Conservation (phyloP, 129 eudicot genomes). For the Tagetes erecta region DNA sequence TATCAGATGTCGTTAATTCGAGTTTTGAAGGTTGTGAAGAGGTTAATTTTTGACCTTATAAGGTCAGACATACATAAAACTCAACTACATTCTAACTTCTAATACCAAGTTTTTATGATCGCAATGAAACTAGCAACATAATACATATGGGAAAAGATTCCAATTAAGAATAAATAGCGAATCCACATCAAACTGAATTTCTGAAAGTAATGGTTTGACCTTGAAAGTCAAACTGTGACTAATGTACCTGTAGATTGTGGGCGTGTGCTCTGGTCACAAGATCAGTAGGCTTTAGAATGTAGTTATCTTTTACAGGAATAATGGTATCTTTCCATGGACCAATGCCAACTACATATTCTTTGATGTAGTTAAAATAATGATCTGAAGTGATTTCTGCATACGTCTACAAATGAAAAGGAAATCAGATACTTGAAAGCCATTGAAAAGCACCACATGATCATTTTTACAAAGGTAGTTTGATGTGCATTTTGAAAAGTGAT, state of each 20-base stretch:
- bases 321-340: conserved; percentile 92
- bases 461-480: not conserved
- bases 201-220: conserved; percentile 7
- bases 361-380: conserved; percentile 68
- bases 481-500: not conserved
- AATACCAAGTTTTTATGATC: not conserved
- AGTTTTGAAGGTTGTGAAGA: not conserved
- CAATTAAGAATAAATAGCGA: not conserved
- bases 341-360: conserved; percentile 83
- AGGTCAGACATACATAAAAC: conserved; percentile 11
- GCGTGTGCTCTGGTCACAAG: conserved; percentile 92
- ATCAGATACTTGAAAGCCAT: conserved; percentile 4
- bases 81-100: not conserved
- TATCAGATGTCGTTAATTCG: not conserved
- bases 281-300: conserved; percentile 67
- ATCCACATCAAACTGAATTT: conserved; percentile 1
- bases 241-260: conserved; percentile 70
- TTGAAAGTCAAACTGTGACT: conserved; percentile 13
- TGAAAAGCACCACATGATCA: conserved; percentile 5
- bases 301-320: conserved; percentile 57
- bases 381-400: conserved; percentile 88
- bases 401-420: conserved; percentile 47
- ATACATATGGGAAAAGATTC: not conserved
- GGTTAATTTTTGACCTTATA: conserved; percentile 16
- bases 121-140: not conserved